phyloP scores from a whole-genome alignment of 192 early-diverging fungal species.

The Lobosporangium transversale region DNA sequence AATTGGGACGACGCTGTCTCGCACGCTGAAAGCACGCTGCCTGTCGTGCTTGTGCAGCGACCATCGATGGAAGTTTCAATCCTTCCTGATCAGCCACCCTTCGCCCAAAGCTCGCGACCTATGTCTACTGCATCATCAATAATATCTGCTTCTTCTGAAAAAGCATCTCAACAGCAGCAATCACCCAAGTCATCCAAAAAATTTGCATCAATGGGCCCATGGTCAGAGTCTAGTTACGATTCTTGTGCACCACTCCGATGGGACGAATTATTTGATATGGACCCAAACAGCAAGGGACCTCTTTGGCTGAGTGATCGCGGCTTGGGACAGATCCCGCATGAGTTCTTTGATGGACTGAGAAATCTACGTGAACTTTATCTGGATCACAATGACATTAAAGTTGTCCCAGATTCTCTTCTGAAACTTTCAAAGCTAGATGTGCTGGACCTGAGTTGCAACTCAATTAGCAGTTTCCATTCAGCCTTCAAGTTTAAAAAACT shows the following conservation, averaged over 20 bases:
- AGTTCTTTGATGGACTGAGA: constrained; percentile 55
- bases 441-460: constrained; percentile 56
- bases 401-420: constrained; percentile 57
- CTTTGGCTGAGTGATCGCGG: constrained; percentile 42
- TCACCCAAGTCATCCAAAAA: too few species aligned
- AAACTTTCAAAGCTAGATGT: constrained; percentile 56
- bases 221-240: constrained; percentile 50
- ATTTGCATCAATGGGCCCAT: constrained; percentile 19
- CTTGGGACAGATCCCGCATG: constrained; percentile 51
- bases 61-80: constrained; percentile 33
- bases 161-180: background rate
- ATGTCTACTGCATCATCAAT: constrained; percentile 25
- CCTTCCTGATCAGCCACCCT: constrained; percentile 32
- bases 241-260: constrained; percentile 46
- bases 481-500: constrained; percentile 55
- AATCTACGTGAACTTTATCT: constrained; percentile 56
- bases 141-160: constrained; percentile 6
- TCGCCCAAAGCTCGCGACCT: constrained; percentile 5
- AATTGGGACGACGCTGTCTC: constrained; percentile 20
- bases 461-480: constrained; percentile 55
- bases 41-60: constrained; percentile 25
- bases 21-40: background rate
- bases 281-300: constrained; percentile 51
- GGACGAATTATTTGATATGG: constrained; percentile 53
- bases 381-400: constrained; percentile 56